These are phyloP conservation scores for Trametes hirsuta DNA, from an alignment of 1,284 basidiomycete genomes.

Conservation along the genomic window DNA sequence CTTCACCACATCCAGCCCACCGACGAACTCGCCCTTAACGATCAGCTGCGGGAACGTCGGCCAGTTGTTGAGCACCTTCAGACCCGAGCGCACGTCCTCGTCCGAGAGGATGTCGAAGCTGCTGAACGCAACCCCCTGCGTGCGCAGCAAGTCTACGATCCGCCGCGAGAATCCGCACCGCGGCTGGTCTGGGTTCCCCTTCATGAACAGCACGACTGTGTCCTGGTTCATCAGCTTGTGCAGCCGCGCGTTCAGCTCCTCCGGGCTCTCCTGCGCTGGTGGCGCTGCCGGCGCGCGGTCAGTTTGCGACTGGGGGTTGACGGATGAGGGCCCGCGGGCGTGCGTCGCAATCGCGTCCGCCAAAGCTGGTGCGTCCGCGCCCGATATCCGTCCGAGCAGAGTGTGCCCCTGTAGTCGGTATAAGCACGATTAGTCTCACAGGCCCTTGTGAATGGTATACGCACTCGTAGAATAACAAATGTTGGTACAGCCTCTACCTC, in stretches of 20 bases:
- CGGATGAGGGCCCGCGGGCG: constrained; percentile 40
- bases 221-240: constrained; percentile 69
- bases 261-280: constrained; percentile 56
- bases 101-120: constrained; percentile 77
- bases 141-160: constrained; percentile 65
- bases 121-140: constrained; percentile 66
- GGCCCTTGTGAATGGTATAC: neutral
- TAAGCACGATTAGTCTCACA: neutral
- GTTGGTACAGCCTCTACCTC: constrained; percentile 91
- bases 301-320: constrained; percentile 45
- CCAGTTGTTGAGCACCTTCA: constrained; percentile 68
- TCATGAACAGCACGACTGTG: constrained; percentile 95
- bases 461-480: constrained; percentile 82
- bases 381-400: constrained; percentile 80
- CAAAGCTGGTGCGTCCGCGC: constrained; percentile 80
- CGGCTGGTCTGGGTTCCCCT: constrained; percentile 86
- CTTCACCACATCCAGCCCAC: constrained; percentile 66
- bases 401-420: constrained; percentile 78
- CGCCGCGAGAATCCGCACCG: constrained; percentile 85
- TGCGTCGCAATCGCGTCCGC: constrained; percentile 68
- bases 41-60: constrained; percentile 72
- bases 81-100: constrained; percentile 68
- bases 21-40: constrained; percentile 74
- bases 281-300: constrained; percentile 39
- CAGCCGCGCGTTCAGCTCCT: constrained; percentile 69